phyloP scores from a whole-genome alignment of 2,329 filamentous ascomycete genomes.

The Ustilaginoidea virens region DNA sequence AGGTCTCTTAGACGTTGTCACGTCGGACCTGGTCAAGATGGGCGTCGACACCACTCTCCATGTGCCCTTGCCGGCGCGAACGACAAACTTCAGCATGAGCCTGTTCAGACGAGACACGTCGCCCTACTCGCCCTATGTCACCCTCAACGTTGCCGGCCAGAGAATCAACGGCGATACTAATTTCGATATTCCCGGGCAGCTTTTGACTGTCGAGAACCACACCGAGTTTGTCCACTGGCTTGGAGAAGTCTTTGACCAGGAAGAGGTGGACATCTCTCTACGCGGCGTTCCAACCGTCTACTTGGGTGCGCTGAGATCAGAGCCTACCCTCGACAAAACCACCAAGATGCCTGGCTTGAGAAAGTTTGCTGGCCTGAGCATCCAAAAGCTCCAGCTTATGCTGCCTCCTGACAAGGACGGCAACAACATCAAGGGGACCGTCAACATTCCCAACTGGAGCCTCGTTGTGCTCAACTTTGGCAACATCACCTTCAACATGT shows the following conservation, averaged over 20 bases:
- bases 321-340: slow-evolving; percentile 24
- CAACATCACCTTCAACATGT: slow-evolving; percentile 28
- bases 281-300: slow-evolving; percentile 20
- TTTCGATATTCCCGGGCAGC: slow-evolving; percentile 18
- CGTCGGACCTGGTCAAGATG: slow-evolving; percentile 18
- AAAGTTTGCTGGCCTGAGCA: slow-evolving; percentile 21
- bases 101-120: slow-evolving; percentile 24
- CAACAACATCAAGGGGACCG: slow-evolving; percentile 24
- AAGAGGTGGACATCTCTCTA: slow-evolving; percentile 20
- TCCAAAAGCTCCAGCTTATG: slow-evolving; percentile 22
- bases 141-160: slow-evolving; percentile 6
- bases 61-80: slow-evolving; percentile 19
- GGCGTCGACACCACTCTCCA: slow-evolving; percentile 20
- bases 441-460: slow-evolving; percentile 29
- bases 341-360: slow-evolving; percentile 24
- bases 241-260: slow-evolving; percentile 21
- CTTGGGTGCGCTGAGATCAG: slow-evolving; percentile 23
- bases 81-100: slow-evolving; percentile 22
- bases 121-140: slow-evolving; percentile 9
- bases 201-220: slow-evolving; percentile 20
- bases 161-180: slow-evolving; percentile 20
- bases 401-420: slow-evolving; percentile 21
- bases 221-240: slow-evolving; percentile 25
- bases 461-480: slow-evolving; percentile 27
- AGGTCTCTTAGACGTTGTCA: slow-evolving; percentile 19